phyloP scores from a whole-genome alignment of 805 yeast genomes.

The Pichia rugopelliculosa region DNA sequence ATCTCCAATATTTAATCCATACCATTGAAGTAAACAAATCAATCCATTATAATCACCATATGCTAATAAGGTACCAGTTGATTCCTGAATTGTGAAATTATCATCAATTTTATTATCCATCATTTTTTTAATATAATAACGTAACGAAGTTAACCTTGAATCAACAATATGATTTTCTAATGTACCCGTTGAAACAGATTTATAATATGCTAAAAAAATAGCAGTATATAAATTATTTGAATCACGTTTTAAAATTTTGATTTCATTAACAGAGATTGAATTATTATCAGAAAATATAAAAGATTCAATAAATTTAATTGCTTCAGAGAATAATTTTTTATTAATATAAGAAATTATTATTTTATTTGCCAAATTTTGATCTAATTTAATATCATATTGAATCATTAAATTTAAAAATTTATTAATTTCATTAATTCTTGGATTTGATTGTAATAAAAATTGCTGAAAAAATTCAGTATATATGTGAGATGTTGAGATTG shows the following conservation, averaged over 20 bases:
- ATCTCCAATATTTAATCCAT: slow-evolving; percentile 15
- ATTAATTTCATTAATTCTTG: slow-evolving; percentile 24
- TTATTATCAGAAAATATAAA: slow-evolving; percentile 14
- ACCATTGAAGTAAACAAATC: slow-evolving; percentile 20
- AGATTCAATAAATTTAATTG: slow-evolving; percentile 29
- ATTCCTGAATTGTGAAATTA: slow-evolving; percentile 7
- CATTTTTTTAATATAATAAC: slow-evolving; percentile 14
- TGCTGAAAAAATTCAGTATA: slow-evolving; percentile 34
- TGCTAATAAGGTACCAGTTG: slow-evolving; percentile 18
- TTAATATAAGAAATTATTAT: slow-evolving; percentile 29
- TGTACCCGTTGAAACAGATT: slow-evolving; percentile 5
- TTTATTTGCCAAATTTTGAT: slow-evolving; percentile 33
- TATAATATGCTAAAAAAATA: slow-evolving; percentile 8
- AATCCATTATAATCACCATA: slow-evolving; percentile 21
- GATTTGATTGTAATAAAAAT: slow-evolving; percentile 25
- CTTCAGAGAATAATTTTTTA: slow-evolving; percentile 24
- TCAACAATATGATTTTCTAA: slow-evolving; percentile 4
- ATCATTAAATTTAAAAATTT: slow-evolving; percentile 27
- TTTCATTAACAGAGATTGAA: slow-evolving; percentile 7
- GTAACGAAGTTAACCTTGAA: slow-evolving; percentile 12
- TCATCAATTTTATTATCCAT: slow-evolving; percentile 8
- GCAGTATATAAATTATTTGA: slow-evolving; percentile 8
- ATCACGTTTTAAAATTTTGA: neutral
- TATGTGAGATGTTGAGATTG: slow-evolving; percentile 35
- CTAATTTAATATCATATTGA: slow-evolving; percentile 24